Base-by-base conservation (phyloP, 805 yeast genomes). In the Nematodospora valgi region DNA sequence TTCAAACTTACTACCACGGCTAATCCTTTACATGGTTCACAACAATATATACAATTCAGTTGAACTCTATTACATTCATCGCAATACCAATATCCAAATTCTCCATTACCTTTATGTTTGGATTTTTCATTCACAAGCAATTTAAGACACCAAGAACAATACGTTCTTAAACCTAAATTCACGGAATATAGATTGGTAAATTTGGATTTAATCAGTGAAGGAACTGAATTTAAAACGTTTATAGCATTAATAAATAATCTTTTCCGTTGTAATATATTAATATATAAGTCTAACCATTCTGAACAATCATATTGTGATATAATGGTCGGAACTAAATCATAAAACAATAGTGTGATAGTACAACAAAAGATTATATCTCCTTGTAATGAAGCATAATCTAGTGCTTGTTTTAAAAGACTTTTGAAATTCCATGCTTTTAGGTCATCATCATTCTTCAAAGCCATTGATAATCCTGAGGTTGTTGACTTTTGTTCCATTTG, bases 61-160 rank as follows among this genome's bases (percentile, higher is more conserved):
- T 78, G 79, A 11, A 64, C 63, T 33, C 59, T 64, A 8, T 69
- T 60, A 55, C 97, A 89, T 15, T 67, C 69, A 35, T 79, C 86
- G 60, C 97, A 89, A 55, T 81, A 85, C 95, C 96, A 88, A 47
- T 72, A 80, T 1, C 94, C 95, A 48, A 78, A 75, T 23, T 54
- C 56, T 15, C 47, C 53, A 2, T 19, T 27, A 23, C 41, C 40
- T 26, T 56, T 64, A 12, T 58, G 63, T 47, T 76, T 78, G 3
- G 78, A 64, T 5, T 49, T 46, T 43, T 81, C 88, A 54, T 83
- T 82, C 7, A 74, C 52, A 6, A 84, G 60, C n/a, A 80, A 59
- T 32, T 70, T 65, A 12, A 72, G 66, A 53, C 94, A 84, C 48
- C 64, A 61, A 19, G 73, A 72, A 53, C 93, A 84, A 45, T 73